Percentiles rank a stretch among this genome's conserved stretches.
Evolutionary conservation across 2,329 filamentous ascomycete genomes (phyloP).

Genomic region (Penicillium corylophilum): DNA sequence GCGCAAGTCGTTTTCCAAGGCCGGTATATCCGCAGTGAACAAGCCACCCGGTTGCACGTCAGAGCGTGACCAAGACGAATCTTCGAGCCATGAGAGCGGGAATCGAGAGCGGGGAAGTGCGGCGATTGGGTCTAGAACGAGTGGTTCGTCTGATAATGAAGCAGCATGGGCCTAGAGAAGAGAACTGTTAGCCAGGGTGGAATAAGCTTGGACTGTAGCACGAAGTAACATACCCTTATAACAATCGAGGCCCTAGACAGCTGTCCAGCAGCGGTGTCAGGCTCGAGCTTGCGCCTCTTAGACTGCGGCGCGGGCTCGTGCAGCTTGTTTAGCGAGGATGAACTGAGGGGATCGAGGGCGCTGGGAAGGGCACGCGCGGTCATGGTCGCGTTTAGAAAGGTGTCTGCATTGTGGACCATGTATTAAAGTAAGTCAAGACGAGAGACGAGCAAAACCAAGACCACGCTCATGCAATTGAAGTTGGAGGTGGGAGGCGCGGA

Average conservation of each 20-base stretch:
- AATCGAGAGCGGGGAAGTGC: slow-evolving; percentile 37
- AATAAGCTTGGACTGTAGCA: background rate
- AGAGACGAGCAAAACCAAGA: background rate
- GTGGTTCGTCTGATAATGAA: slow-evolving; percentile 35
- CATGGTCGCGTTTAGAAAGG: slow-evolving; percentile 34
- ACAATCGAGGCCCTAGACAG: slow-evolving; percentile 27
- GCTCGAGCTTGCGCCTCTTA: slow-evolving; percentile 37
- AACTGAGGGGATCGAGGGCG: slow-evolving; percentile 36
- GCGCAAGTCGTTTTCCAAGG: slow-evolving; percentile 33
- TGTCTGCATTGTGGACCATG: slow-evolving; percentile 22
- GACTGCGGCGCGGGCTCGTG: slow-evolving; percentile 24
- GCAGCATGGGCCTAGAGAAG: slow-evolving; percentile 34
- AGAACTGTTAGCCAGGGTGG: slow-evolving; percentile 1
- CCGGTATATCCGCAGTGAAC: slow-evolving; percentile 39
- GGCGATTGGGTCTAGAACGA: slow-evolving; percentile 37
- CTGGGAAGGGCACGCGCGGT: slow-evolving; percentile 32
- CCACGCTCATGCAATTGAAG: slow-evolving; percentile 12
- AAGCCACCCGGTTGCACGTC: slow-evolving; percentile 36
- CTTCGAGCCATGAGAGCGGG: slow-evolving; percentile 43
- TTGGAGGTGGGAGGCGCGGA: slow-evolving; percentile 6
- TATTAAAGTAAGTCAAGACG: background rate
- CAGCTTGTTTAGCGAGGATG: slow-evolving; percentile 33
- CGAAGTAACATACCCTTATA: slow-evolving; percentile 32
- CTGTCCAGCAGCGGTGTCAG: slow-evolving; percentile 15
- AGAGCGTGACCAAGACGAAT: slow-evolving; percentile 27